Conservation (phyloP, 1,284 basidiomycete genomes). For the Stygiomarasmius scandens region DNA sequence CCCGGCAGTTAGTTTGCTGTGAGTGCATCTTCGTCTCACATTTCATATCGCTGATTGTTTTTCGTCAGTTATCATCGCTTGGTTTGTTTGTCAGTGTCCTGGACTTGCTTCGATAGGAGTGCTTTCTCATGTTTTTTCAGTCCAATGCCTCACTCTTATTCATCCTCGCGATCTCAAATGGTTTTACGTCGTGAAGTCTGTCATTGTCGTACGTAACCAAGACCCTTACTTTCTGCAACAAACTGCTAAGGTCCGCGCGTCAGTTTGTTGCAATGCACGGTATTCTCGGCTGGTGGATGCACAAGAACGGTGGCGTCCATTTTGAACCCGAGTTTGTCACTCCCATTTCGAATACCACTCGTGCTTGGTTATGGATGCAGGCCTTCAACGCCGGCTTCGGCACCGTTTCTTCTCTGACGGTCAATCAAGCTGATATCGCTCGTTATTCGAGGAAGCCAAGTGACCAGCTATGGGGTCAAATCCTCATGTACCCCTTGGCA, state of each 20-base stretch:
- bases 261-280: constrained; percentile 18
- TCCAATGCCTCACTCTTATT: constrained; percentile 18
- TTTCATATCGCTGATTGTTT: constrained; percentile 12
- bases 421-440: constrained; percentile 30
- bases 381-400: constrained; percentile 28
- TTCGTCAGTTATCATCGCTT: constrained; percentile 15
- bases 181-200: constrained; percentile 20
- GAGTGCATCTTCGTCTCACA: constrained; percentile 15
- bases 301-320: constrained; percentile 14
- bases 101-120: neutral
- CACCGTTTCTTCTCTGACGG: constrained; percentile 24
- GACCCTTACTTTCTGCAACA: neutral
- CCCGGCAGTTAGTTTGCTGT: constrained; percentile 20
- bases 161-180: constrained; percentile 20
- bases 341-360: constrained; percentile 8
- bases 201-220: constrained; percentile 15
- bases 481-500: constrained; percentile 25
- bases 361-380: constrained; percentile 22
- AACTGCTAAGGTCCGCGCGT: neutral
- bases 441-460: constrained; percentile 25
- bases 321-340: constrained; percentile 7
- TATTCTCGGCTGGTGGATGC: constrained; percentile 18
- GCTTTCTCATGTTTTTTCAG: neutral
- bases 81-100: constrained; percentile 14
- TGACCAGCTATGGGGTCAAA: constrained; percentile 25